Evolutionary conservation across 192 early-diverging fungal species (phyloP).

Genomic region (Paraglomus brasilianum): DNA sequence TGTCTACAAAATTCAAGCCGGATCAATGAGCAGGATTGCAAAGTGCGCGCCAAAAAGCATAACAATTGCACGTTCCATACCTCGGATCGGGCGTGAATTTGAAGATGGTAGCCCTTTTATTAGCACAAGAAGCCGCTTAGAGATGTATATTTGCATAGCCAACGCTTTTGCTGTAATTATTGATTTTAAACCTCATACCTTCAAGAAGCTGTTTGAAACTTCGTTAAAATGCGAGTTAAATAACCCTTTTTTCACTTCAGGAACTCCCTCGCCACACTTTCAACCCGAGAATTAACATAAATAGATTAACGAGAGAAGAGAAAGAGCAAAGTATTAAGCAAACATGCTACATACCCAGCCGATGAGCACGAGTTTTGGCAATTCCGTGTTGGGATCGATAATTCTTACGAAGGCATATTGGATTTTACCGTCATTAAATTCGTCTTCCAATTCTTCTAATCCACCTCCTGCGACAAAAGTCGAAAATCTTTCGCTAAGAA

Average conservation of each 20-base stretch:
- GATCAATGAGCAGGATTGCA: not conserved
- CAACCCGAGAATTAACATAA: not conserved
- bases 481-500: not conserved
- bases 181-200: constrained; percentile 43
- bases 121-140: not conserved
- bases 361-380: constrained; percentile 90
- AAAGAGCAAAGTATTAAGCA: constrained; percentile 24
- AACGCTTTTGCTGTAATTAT: not conserved
- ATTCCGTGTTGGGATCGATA: constrained; percentile 79
- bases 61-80: constrained; percentile 20
- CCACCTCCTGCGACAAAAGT: constrained; percentile 52
- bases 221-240: constrained; percentile 83
- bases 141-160: not conserved
- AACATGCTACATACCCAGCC: constrained; percentile 67
- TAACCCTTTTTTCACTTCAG: constrained; percentile 85
- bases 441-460: constrained; percentile 86
- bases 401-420: constrained; percentile 86
- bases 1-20: constrained; percentile 32
- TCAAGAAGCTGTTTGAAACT: constrained; percentile 72
- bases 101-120: constrained; percentile 74
- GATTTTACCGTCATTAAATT: constrained; percentile 87
- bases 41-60: not conserved
- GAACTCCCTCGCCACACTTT: constrained; percentile 91
- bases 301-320: not conserved
- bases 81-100: constrained; percentile 82